Percentiles rank a stretch among this genome's conserved stretches.
These are phyloP conservation scores for Mrakia frigida DNA, from an alignment of 768 basidiomycete genomes.

Conservation along the genomic window DNA sequence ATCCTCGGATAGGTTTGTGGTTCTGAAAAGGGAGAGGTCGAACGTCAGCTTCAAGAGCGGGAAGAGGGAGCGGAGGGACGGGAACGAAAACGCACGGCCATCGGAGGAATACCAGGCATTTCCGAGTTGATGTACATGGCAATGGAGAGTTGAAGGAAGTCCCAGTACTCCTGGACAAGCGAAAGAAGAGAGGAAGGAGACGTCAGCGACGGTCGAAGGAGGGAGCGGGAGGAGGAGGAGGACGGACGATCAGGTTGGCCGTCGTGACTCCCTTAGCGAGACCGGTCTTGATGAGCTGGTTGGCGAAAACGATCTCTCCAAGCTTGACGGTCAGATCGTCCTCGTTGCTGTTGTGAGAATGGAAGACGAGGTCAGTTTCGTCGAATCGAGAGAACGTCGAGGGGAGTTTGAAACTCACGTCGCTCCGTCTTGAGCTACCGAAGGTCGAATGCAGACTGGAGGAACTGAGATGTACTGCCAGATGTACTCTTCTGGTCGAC, in stretches of 20 bases:
- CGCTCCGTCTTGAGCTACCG: constrained; percentile 94
- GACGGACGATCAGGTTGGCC: constrained; percentile 73
- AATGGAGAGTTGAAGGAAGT: constrained; percentile 86
- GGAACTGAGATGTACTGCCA: constrained; percentile 99
- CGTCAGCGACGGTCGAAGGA: background rate
- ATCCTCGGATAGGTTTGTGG: constrained; percentile 92
- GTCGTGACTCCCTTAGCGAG: constrained; percentile 82
- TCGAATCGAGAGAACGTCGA: background rate
- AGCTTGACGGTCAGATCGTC: constrained; percentile 97
- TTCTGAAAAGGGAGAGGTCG: constrained; percentile 46
- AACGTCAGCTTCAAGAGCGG: background rate
- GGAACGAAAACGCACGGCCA: constrained; percentile 49
- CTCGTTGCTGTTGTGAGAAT: constrained; percentile 63
- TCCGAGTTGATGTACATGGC: constrained; percentile 99
- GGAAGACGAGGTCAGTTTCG: constrained; percentile 5
- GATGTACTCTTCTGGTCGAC: constrained; percentile 92
- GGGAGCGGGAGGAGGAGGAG: background rate
- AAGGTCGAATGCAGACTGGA: constrained; percentile 93
- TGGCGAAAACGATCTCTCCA: constrained; percentile 91
- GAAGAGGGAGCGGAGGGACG: constrained; percentile 8
- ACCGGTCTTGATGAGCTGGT: constrained; percentile 84
- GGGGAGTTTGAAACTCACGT: constrained; percentile 41
- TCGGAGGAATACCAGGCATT: constrained; percentile 81
- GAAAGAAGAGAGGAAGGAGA: background rate
- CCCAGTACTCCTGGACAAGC: constrained; percentile 82